Percentiles rank a stretch among this genome's conserved stretches.
phyloP scores from a whole-genome alignment of 1,284 basidiomycete species.

The Fomitopsis betulina region DNA sequence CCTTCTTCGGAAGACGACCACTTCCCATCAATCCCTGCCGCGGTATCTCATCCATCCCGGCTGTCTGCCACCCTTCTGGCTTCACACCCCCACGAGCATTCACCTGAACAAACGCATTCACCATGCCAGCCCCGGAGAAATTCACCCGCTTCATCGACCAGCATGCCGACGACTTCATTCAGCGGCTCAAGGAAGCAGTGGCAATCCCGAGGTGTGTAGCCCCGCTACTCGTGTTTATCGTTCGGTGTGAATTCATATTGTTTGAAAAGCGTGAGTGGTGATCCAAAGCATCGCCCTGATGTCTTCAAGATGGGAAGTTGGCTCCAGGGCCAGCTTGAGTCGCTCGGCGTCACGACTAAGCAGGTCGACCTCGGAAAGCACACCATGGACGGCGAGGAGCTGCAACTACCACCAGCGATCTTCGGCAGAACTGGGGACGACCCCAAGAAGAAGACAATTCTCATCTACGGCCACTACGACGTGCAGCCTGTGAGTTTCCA shows the following conservation, averaged over 20 bases:
- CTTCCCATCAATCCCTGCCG: neutral
- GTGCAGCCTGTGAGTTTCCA: conserved; percentile 66
- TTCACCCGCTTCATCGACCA: conserved; percentile 65
- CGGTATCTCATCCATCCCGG: neutral
- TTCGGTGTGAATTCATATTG: neutral
- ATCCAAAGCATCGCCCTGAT: conserved; percentile 63
- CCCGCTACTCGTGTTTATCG: neutral
- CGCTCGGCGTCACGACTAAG: conserved; percentile 73
- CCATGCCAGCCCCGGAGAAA: conserved; percentile 37
- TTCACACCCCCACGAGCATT: neutral
- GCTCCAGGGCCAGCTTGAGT: conserved; percentile 68
- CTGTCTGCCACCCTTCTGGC: neutral
- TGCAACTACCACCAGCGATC: conserved; percentile 85
- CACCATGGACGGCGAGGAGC: conserved; percentile 71
- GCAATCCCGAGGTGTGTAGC: conserved; percentile 74
- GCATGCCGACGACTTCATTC: conserved; percentile 72
- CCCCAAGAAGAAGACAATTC: conserved; percentile 85
- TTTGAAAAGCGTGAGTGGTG: conserved; percentile 56
- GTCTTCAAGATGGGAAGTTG: conserved; percentile 83
- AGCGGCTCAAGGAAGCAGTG: conserved; percentile 79
- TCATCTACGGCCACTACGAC: conserved; percentile 91
- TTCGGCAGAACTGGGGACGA: conserved; percentile 84
- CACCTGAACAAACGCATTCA: neutral
- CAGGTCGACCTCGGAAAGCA: conserved; percentile 81
- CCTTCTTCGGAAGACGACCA: neutral